These are phyloP conservation scores for Scheffersomyces insectosa DNA, from an alignment of 1,139 yeast genomes.

Conservation along the genomic window DNA sequence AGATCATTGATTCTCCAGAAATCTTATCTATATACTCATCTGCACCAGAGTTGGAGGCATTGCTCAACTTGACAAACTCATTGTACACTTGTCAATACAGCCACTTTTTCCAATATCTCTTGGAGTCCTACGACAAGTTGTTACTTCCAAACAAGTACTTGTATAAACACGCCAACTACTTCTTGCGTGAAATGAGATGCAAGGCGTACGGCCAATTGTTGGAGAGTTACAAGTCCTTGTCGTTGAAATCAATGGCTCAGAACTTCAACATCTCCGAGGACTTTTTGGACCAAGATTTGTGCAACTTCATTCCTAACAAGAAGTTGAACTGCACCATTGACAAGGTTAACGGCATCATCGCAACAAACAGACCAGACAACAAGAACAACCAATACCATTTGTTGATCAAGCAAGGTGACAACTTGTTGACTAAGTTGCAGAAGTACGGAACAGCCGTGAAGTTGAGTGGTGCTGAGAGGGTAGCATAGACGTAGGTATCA, in stretches of 20 bases:
- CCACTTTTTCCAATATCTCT: slow-evolving; percentile 73
- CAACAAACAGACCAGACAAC: slow-evolving; percentile 94
- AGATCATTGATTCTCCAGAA: slow-evolving; percentile 93
- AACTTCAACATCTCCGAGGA: slow-evolving; percentile 87
- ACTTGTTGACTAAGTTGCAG: slow-evolving; percentile 87
- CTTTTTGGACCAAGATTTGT: slow-evolving; percentile 78
- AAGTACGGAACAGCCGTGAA: slow-evolving; percentile 97
- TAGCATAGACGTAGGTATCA: slow-evolving; percentile 17
- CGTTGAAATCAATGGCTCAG: slow-evolving; percentile 89
- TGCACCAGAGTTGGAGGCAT: slow-evolving; percentile 67
- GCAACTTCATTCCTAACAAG: slow-evolving; percentile 90
- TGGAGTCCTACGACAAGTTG: slow-evolving; percentile 76
- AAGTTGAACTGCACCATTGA: slow-evolving; percentile 95
- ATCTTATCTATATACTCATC: slow-evolving; percentile 77
- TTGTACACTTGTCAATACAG: slow-evolving; percentile 88
- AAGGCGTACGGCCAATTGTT: slow-evolving; percentile 92
- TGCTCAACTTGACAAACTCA: slow-evolving; percentile 80
- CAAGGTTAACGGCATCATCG: slow-evolving; percentile 91
- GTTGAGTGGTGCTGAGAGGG: slow-evolving; percentile 86
- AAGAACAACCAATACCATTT: slow-evolving; percentile 91
- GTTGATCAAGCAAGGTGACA: slow-evolving; percentile 90
- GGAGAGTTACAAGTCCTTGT: slow-evolving; percentile 90
- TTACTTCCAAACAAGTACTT: slow-evolving; percentile 75
- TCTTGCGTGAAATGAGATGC: slow-evolving; percentile 90
- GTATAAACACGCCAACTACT: slow-evolving; percentile 76